Evolutionary conservation across 441 rosid species (phyloP).

Genomic region (Monsonia emarginata): DNA sequence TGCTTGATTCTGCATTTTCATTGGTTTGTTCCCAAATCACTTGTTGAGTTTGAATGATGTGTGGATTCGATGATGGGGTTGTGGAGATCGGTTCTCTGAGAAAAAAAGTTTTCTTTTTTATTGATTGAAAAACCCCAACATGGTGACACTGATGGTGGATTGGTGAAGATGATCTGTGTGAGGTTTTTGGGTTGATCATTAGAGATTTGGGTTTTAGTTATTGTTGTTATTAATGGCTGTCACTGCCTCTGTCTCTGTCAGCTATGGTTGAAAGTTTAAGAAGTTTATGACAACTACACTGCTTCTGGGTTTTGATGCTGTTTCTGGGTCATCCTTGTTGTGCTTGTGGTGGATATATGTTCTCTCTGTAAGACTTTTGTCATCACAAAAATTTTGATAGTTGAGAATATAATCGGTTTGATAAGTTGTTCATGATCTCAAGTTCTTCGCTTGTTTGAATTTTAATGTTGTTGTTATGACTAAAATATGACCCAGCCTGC

Average conservation of each 20-base stretch:
- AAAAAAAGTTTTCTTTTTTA: neutral
- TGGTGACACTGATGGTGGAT: neutral
- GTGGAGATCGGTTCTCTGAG: conserved; percentile 3
- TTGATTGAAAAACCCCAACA: neutral
- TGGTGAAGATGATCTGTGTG: neutral
- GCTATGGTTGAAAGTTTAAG: neutral
- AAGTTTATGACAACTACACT: neutral
- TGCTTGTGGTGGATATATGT: too few relatives aligned
- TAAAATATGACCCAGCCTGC: neutral
- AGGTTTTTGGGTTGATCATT: neutral
- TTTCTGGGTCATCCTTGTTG: neutral
- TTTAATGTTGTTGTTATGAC: neutral
- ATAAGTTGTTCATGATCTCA: neutral
- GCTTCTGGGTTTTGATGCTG: neutral
- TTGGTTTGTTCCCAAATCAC: neutral
- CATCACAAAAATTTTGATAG: neutral
- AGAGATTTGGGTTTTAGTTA: neutral
- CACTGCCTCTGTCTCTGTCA: neutral
- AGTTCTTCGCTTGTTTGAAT: neutral
- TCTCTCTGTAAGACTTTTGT: neutral
- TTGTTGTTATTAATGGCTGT: neutral
- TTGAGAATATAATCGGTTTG: too few relatives aligned
- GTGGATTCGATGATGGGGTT: neutral
- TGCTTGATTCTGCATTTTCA: neutral
- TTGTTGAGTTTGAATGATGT: neutral